Percentiles rank a stretch among this genome's conserved stretches.
phyloP scores from a whole-genome alignment of 371 early-diverging fungal species.

The Syncephalastrum sp. region DNA sequence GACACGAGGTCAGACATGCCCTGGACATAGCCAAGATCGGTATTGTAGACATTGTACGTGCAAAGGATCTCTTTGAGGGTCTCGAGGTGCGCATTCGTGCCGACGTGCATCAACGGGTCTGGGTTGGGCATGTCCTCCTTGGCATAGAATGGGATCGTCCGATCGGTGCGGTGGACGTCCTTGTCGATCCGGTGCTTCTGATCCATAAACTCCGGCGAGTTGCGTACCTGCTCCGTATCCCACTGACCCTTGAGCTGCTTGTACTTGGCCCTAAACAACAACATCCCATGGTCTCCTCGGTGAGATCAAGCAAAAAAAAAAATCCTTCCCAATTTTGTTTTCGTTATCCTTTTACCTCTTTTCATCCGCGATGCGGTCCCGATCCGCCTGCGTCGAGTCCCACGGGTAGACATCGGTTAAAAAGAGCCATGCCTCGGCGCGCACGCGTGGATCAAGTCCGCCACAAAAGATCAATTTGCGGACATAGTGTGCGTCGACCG shows the following conservation, averaged over 20 bases:
- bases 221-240: neutral
- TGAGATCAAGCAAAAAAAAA: too few species aligned
- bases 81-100: constrained; percentile 73
- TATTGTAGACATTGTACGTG: constrained; percentile 76
- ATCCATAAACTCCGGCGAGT: constrained; percentile 59
- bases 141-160: constrained; percentile 77
- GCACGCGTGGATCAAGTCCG: constrained; percentile 72
- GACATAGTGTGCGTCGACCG: constrained; percentile 51
- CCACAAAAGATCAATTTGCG: constrained; percentile 69
- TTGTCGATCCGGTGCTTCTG: constrained; percentile 89
- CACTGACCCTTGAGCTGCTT: constrained; percentile 31
- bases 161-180: constrained; percentile 92
- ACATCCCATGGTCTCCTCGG: too few species aligned
- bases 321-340: too few species aligned
- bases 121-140: constrained; percentile 62
- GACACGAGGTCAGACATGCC: constrained; percentile 96
- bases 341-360: constrained; percentile 39
- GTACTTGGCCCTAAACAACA: constrained; percentile 58
- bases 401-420: constrained; percentile 78
- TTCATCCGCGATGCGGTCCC: constrained; percentile 44
- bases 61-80: constrained; percentile 79
- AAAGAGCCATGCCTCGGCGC: constrained; percentile 85
- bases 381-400: constrained; percentile 70
- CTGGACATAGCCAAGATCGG: constrained; percentile 81
- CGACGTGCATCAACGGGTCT: constrained; percentile 42